These are phyloP conservation scores for Penicillium thymicola DNA, from an alignment of 2,329 filamentous ascomycete genomes.

Conservation along the genomic window DNA sequence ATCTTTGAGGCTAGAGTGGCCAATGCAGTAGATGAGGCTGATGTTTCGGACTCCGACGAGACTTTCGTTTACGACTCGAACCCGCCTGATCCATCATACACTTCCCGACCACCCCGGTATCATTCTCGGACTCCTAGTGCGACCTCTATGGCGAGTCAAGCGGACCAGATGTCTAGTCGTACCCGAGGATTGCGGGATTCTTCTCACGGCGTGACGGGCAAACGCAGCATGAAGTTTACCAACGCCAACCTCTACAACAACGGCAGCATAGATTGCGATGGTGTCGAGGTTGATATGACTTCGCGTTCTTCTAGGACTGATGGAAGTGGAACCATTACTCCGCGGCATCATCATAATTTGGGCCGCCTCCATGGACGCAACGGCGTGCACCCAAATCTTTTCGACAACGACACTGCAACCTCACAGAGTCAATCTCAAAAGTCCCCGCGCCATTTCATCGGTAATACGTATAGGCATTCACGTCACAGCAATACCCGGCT, in stretches of 20 bases:
- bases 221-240: conserved; percentile 95
- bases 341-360: conserved; percentile 77
- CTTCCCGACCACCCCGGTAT: conserved; percentile 65
- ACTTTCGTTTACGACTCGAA: conserved; percentile 99
- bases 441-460: conserved; percentile 52
- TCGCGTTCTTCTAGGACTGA: conserved; percentile 61
- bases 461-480: conserved; percentile 58
- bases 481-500: conserved; percentile 68
- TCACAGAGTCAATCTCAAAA: conserved; percentile 61
- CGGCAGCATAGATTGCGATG: conserved; percentile 59
- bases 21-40: conserved; percentile 90
- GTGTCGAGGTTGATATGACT: conserved; percentile 62
- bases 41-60: conserved; percentile 95
- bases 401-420: conserved; percentile 71
- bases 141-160: conserved; percentile 64
- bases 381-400: conserved; percentile 65
- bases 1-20: conserved; percentile 97
- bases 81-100: conserved; percentile 60
- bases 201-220: conserved; percentile 63
- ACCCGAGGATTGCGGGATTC: conserved; percentile 67
- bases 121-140: conserved; percentile 94
- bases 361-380: conserved; percentile 69
- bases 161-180: conserved; percentile 46
- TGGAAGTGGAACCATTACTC: conserved; percentile 54
- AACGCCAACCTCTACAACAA: conserved; percentile 62